Conservation (phyloP, 495 filamentous ascomycete genomes). For the Aspergillus ostianus region DNA sequence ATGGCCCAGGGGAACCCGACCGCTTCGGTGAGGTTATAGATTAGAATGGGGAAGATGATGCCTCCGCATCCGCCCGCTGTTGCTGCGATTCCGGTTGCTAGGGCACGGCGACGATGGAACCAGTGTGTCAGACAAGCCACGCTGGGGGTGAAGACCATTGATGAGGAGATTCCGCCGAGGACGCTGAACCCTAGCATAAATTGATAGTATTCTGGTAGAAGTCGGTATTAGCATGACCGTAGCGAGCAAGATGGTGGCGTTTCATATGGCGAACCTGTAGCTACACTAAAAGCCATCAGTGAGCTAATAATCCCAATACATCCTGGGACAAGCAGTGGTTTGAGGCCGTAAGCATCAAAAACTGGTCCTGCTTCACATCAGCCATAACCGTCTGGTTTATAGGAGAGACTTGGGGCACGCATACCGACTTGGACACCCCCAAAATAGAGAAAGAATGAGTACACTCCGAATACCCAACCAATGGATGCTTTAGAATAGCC, state of each 20-base stretch:
- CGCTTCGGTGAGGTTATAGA: constrained; percentile 56
- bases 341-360: constrained; percentile 29
- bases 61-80: constrained; percentile 70
- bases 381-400: constrained; percentile 5
- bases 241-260: no score
- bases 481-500: constrained; percentile 56
- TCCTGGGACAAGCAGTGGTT: constrained; percentile 24
- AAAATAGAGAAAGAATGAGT: constrained; percentile 57
- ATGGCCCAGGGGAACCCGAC: constrained; percentile 75
- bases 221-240: no score
- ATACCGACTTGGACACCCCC: constrained; percentile 43
- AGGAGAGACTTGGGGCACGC: no score
- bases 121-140: constrained; percentile 60
- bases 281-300: constrained; percentile 47
- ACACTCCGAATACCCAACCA: constrained; percentile 73
- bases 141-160: constrained; percentile 61
- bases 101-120: constrained; percentile 66
- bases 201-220: constrained; percentile 41
- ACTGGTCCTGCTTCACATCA: constrained; percentile 24
- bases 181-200: constrained; percentile 41
- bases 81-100: constrained; percentile 70
- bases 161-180: constrained; percentile 34
- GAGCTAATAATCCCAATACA: constrained; percentile 30
- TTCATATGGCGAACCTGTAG: constrained; percentile 42
- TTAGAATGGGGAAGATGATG: constrained; percentile 69